These are phyloP conservation scores for Backusella westeae DNA, from an alignment of 192 early-diverging fungal species.

Conservation along the genomic window DNA sequence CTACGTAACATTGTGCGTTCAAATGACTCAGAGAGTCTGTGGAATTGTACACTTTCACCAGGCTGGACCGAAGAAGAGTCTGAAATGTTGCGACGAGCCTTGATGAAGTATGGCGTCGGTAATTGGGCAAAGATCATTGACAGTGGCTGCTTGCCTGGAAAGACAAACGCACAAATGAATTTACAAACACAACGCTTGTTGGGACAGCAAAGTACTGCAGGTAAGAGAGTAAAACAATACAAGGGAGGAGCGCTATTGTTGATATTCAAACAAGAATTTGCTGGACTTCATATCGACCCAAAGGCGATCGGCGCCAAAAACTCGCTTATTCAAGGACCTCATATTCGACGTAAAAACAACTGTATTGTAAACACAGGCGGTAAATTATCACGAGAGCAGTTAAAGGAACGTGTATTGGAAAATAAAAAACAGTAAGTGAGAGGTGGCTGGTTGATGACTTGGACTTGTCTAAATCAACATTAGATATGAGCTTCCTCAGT, in stretches of 20 bases:
- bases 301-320: constrained; percentile 85
- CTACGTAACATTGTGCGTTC: constrained; percentile 88
- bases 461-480: neutral
- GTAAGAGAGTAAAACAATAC: constrained; percentile 35
- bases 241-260: neutral
- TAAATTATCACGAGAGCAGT: constrained; percentile 65
- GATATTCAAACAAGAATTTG: constrained; percentile 65
- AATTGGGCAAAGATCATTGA: constrained; percentile 98
- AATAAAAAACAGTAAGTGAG: constrained; percentile 72
- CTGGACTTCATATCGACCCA: constrained; percentile 88
- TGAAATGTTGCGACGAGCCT: constrained; percentile 75
- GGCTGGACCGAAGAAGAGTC: constrained; percentile 89
- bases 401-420: constrained; percentile 61
- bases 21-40: constrained; percentile 91
- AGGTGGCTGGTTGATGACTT: neutral
- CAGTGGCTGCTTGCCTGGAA: constrained; percentile 83
- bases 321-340: constrained; percentile 73
- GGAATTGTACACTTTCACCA: constrained; percentile 93
- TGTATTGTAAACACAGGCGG: constrained; percentile 93
- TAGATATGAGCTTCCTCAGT: constrained; percentile 68
- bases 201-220: constrained; percentile 93
- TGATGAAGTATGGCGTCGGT: constrained; percentile 90
- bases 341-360: constrained; percentile 91
- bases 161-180: constrained; percentile 98
- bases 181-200: constrained; percentile 92